Base-by-base conservation (phyloP, 345 rosid genomes). In the Arabis hirsuta region DNA sequence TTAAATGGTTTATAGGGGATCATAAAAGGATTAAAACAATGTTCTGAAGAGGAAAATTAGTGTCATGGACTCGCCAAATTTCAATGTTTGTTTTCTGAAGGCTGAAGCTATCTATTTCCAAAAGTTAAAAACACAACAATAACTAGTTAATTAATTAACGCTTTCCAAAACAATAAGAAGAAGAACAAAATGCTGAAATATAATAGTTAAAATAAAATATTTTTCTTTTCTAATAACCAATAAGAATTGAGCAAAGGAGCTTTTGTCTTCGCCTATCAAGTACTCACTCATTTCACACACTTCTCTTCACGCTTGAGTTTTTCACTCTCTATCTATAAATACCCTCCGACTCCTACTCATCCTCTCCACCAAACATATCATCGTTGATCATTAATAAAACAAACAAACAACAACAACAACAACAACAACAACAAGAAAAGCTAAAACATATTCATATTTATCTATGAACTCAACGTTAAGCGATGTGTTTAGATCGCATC, bases 401-500 rank as follows among this genome's bases (percentile, higher is more conserved):
- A 36, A 36, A 36, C 10, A 36, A 16, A 36, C 36, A 38, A 19
- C 8, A 12, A 4, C 41, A 36, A 36, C 36, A 38, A 19, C 8
- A 12, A 4, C 41, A 36, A 36, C 36, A 38, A 19, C 8, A 12
- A 4, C 41, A 36, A 34, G 2, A 32, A 13, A 52, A 27, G 16
- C 20, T 38, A 14, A 27, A 14, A 3, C 24, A 26, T 38, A 26
- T 2, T 12, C 12, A 54, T 57, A 7, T 36, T 36, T 36, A 36
- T 36, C 10, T 8, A 36, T 88, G 96, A 89, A 87, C 75, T 86
- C 92, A 12, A 81, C 81, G 61, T 64, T 82, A 38, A 42, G 82
- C 6, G 94, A 90, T 29, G 88, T 78, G 58, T 84, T 78, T 59
- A 70, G 48, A 71, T 79, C 84, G 61, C 84, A 79, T 67, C 96